Evolutionary conservation across 805 yeast species (phyloP), one percentile per base, ranked within the genome.

Genomic region (Kodamaea hsintzibuensis): DNA sequence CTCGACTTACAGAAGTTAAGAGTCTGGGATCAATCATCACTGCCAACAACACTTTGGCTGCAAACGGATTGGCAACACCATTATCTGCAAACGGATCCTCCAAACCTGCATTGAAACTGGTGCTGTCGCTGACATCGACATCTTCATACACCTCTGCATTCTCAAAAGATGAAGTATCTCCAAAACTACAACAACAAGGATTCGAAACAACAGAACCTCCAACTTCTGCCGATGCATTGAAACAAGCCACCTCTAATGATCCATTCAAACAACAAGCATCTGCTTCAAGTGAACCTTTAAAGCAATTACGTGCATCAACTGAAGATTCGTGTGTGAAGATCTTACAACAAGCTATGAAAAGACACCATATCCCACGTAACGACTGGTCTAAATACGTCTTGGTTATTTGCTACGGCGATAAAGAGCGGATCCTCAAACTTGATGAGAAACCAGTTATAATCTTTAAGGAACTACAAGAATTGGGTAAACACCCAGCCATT

Each of bases 301-400:
- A 89, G 62, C 95, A 89, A 61, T 71, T 92, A 57, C 73, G 95
- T 47, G 96, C 96, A 1, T 87, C 93, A 7, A 84, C 89, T 22
- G 96, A 91, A 52, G 98, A 93, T 62, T 91, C 97, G 1, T 91
- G 97, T 67, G 85, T 88, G 61, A 89, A 89, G 67, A 87, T 93
- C 18, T 73, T 95, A 47, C 96, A 89, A 63, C 90, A 88, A 37
- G 97, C 97, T 4, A 86, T 91, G 88, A 83, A 86, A 60, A 80
- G 96, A 56, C 96, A 92, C 71, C 85, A 85, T 55, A 78, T 93
- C 48, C 84, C 83, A 46, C 82, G 83, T 33, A 86, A 83, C 50
- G 97, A 91, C 64, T 89, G 97, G 92, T 80, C 88, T 50, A 88
- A 90, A 62, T 93, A 91, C 66, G 96, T 92, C 1, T 73, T 93